Conservation (phyloP, 139 green algal species). For the Medakamo hakoo region DNA sequence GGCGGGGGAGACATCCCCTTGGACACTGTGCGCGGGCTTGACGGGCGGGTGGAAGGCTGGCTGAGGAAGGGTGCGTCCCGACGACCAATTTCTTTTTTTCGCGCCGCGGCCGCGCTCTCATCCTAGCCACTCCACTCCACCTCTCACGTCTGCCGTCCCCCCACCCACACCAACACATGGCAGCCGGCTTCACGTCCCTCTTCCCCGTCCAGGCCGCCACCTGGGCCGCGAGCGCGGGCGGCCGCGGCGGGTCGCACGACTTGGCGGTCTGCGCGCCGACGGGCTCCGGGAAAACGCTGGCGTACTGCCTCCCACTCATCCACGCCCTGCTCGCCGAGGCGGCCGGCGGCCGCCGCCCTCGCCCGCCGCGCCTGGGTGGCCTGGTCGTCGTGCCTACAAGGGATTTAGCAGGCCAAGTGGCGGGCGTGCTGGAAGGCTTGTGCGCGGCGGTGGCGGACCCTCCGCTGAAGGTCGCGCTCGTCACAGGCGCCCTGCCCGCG, state of each 20-base stretch:
- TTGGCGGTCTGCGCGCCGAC: constrained; percentile 74
- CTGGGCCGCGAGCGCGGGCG: not conserved
- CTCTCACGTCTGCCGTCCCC: no score
- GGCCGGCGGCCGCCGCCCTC: constrained; percentile 2
- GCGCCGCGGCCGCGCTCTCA: no score
- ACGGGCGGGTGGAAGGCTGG: not conserved
- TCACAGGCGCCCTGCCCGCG: no score
- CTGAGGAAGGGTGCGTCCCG: not conserved
- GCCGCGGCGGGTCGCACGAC: constrained; percentile 33
- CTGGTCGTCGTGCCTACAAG: constrained; percentile 67
- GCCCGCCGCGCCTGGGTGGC: constrained; percentile 21
- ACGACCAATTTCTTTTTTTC: not conserved
- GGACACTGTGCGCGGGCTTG: not conserved
- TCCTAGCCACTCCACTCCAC: no score
- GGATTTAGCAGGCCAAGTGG: constrained; percentile 49
- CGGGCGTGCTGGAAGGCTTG: constrained; percentile 1
- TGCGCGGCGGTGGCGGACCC: constrained; percentile 1
- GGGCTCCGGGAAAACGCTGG: constrained; percentile 77
- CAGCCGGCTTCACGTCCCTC: not conserved
- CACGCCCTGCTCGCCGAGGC: not conserved
- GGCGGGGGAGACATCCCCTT: not conserved
- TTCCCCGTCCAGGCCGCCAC: not conserved
- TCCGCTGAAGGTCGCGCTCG: not conserved
- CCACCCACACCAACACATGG: no score
- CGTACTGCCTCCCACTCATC: constrained; percentile 65